Percentiles rank a stretch among this genome's conserved stretches.
Evolutionary conservation across 345 rosid genomes (phyloP).

Genomic region (Anacardium occidentale): DNA sequence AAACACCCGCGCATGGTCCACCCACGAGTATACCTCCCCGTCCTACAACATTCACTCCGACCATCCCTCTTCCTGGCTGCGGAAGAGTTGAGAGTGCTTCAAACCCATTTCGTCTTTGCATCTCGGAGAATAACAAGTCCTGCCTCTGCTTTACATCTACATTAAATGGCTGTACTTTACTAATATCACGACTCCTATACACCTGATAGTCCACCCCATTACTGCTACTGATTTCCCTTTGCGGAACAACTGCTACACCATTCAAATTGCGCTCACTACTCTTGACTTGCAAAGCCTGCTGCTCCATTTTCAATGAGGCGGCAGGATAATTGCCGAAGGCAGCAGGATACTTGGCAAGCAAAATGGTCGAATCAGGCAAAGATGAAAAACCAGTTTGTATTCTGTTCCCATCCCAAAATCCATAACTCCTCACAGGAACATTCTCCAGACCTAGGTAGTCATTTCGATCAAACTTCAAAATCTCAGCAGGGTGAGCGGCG

Average conservation of each 20-base stretch:
- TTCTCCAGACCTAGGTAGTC: slow-evolving; percentile 50
- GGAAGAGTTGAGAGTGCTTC: slow-evolving; percentile 41
- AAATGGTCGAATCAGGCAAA: slow-evolving; percentile 69
- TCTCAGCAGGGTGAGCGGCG: slow-evolving; percentile 36
- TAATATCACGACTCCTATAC: slow-evolving; percentile 35
- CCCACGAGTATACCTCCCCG: slow-evolving; percentile 42
- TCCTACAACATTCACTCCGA: slow-evolving; percentile 49
- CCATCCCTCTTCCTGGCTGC: slow-evolving; percentile 50
- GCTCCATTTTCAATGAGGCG: slow-evolving; percentile 39
- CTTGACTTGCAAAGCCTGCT: slow-evolving; percentile 37
- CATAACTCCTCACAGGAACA: slow-evolving; percentile 62
- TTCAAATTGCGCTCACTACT: slow-evolving; percentile 33
- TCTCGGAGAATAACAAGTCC: slow-evolving; percentile 35
- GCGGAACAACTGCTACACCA: slow-evolving; percentile 33
- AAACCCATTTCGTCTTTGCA: slow-evolving; percentile 48
- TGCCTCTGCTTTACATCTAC: slow-evolving; percentile 51
- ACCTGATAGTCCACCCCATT: slow-evolving; percentile 47
- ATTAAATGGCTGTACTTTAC: slow-evolving; percentile 39
- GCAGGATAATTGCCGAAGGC: slow-evolving; percentile 49
- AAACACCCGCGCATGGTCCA: slow-evolving; percentile 43
- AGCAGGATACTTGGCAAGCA: slow-evolving; percentile 72
- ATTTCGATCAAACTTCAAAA: slow-evolving; percentile 45
- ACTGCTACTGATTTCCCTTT: slow-evolving; percentile 38
- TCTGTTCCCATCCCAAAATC: slow-evolving; percentile 86
- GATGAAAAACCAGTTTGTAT: slow-evolving; percentile 71